These are phyloP conservation scores for Apiospora marii DNA, from an alignment of 2,329 filamentous ascomycete species.

Conservation along the genomic window DNA sequence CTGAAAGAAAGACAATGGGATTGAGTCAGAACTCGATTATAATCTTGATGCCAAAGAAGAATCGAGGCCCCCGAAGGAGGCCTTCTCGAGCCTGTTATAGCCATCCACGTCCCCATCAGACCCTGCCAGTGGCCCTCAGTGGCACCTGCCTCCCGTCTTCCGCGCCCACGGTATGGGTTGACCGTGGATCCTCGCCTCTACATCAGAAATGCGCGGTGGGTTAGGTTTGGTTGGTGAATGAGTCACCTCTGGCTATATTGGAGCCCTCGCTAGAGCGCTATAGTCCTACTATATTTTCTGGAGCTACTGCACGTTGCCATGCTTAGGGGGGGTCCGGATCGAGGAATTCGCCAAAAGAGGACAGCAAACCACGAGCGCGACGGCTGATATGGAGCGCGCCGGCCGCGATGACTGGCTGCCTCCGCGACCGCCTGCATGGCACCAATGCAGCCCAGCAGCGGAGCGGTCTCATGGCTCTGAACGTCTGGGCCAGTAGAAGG, in stretches of 20 bases:
- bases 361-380: constrained; percentile 41
- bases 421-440: constrained; percentile 36
- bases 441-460: constrained; percentile 28
- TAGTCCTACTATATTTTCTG: constrained; percentile 16
- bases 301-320: constrained; percentile 39
- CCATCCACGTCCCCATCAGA: constrained; percentile 12
- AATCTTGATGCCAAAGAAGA: constrained; percentile 25
- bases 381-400: constrained; percentile 38
- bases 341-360: constrained; percentile 10
- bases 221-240: constrained; percentile 43
- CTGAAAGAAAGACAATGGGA: constrained; percentile 31
- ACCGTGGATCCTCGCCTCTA: constrained; percentile 32
- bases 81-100: constrained; percentile 21
- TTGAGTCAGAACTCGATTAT: constrained; percentile 28
- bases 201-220: constrained; percentile 39
- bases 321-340: constrained; percentile 28
- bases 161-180: constrained; percentile 28
- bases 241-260: constrained; percentile 33
- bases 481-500: constrained; percentile 39
- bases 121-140: constrained; percentile 27
- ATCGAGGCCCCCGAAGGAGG: constrained; percentile 23
- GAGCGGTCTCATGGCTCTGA: constrained; percentile 39
- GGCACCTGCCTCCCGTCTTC: constrained; percentile 33
- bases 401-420: constrained; percentile 42
- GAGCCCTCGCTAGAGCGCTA: constrained; percentile 34